Base-by-base conservation (phyloP, 2,329 filamentous ascomycete species). In the Ambrosiella cleistominuta region DNA sequence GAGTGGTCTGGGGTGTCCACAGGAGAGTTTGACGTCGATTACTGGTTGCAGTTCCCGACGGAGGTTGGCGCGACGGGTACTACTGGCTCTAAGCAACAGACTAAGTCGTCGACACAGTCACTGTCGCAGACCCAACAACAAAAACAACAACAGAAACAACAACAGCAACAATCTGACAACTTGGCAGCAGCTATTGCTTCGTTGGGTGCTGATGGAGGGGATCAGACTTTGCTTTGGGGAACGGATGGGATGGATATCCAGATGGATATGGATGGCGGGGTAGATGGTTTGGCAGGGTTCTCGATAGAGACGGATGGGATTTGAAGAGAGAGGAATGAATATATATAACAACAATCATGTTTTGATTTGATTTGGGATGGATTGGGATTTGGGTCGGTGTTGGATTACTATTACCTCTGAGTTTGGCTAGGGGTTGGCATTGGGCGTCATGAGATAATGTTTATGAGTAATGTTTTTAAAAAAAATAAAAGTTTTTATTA, bases 41-140 rank as follows among this genome's bases (percentile, higher is more conserved):
- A 80, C 63, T 81, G 76, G 75, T 69, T 81, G 19, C 75, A 80
- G 60, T 81, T 79, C 61, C 77, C 76, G 5, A 71, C 72, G 1
- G 77, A 79, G 54, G 70, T 70, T 9, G 71, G 69, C 60, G 68
- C 66, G 40, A 64, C 65, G 7, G 71, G 70, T n/a, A 70, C 71
- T 35, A 12, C 45, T 13, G 27, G 27, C 27, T 27, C 27, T 27
- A 27, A 27, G 27, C 27, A 27, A 27, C 27, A 27, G 27, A 27
- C 27, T 27, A 27, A 27, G 27, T 27, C 4, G 27, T 27, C 27
- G 27, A 27, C 27, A 27, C 27, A 27, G 27, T 27, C 27, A 27
- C 27, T 2, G 27, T 27, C 4, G 27, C 27, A 27, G 27, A 27
- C 27, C 4, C 27, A 27, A 27, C 27, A 27, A 27, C 27, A 27